phyloP scores from a whole-genome alignment of 2,329 filamentous ascomycete genomes.

The Botrytis porri region DNA sequence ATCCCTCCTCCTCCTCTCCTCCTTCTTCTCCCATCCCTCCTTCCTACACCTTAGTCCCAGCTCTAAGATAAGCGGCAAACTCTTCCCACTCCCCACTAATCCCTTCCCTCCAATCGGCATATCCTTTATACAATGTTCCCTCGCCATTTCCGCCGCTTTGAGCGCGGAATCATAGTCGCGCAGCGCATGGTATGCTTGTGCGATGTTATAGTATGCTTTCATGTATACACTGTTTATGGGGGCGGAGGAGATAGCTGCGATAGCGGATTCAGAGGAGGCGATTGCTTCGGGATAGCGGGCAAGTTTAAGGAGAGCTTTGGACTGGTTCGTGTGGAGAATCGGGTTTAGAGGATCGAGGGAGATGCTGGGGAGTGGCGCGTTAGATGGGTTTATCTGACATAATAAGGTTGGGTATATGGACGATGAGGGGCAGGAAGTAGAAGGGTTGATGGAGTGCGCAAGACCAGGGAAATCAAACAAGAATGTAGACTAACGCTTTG shows the following conservation, averaged over 20 bases:
- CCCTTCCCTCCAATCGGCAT: constrained; percentile 59
- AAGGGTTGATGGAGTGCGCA: not conserved
- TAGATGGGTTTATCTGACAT: constrained; percentile 6
- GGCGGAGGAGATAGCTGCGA: constrained; percentile 43
- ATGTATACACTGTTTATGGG: constrained; percentile 44
- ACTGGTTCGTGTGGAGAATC: constrained; percentile 83
- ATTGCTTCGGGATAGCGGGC: constrained; percentile 71
- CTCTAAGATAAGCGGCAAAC: constrained; percentile 65
- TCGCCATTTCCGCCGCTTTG: constrained; percentile 3
- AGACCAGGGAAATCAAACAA: constrained; percentile 8
- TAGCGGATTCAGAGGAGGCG: constrained; percentile 71
- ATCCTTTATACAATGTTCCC: constrained; percentile 5
- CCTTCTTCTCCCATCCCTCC: constrained; percentile 75
- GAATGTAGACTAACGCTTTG: constrained; percentile 54
- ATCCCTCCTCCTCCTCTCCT: constrained; percentile 58
- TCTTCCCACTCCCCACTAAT: constrained; percentile 25
- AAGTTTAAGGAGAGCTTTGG: constrained; percentile 76
- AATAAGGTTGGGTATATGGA: not conserved
- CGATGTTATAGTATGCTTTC: constrained; percentile 81
- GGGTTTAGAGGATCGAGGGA: constrained; percentile 74
- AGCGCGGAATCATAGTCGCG: constrained; percentile 7
- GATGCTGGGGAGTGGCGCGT: constrained; percentile 53
- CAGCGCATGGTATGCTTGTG: constrained; percentile 59
- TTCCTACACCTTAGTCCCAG: constrained; percentile 81
- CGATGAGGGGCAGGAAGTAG: not conserved